These are phyloP conservation scores for Wallacemonas collosoma DNA, from an alignment of 208 protist genomes.

Conservation along the genomic window DNA sequence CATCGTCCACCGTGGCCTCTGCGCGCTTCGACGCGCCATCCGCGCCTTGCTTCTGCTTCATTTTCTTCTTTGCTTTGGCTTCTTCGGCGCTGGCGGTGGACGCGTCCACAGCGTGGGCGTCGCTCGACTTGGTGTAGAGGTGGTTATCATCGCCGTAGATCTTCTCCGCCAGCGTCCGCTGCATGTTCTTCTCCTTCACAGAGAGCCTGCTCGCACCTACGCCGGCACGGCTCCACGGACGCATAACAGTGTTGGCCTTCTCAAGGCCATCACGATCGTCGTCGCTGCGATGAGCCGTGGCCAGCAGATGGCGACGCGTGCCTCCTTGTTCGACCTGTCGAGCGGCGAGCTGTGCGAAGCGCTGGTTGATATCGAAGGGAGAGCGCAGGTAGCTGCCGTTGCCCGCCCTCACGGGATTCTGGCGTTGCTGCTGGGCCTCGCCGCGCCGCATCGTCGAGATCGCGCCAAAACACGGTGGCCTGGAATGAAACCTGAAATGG, in stretches of 20 bases:
- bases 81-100: constrained; percentile 17
- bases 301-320: background rate
- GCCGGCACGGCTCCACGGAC: constrained; percentile 70
- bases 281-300: background rate
- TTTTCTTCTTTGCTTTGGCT: constrained; percentile 10
- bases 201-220: constrained; percentile 53
- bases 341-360: constrained; percentile 49
- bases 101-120: background rate
- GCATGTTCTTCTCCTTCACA: constrained; percentile 51
- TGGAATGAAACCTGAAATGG: too few relatives aligned
- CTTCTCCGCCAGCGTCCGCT: constrained; percentile 62
- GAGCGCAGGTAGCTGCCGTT: constrained; percentile 73
- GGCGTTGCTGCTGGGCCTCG: constrained; percentile 28
- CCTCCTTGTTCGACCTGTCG: constrained; percentile 32
- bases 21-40: background rate
- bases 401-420: constrained; percentile 52
- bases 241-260: constrained; percentile 24
- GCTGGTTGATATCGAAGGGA: constrained; percentile 59
- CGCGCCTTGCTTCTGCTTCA: constrained; percentile 13
- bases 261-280: constrained; percentile 25
- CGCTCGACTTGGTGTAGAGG: constrained; percentile 1
- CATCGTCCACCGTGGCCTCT: constrained; percentile 18
- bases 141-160: constrained; percentile 52
- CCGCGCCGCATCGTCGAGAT: constrained; percentile 17
- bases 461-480: too few relatives aligned